Percentiles rank a stretch among this genome's conserved stretches.
These are phyloP conservation scores for Kitagawia praeruptora DNA, from an alignment of 129 eudicot species.

Conservation along the genomic window DNA sequence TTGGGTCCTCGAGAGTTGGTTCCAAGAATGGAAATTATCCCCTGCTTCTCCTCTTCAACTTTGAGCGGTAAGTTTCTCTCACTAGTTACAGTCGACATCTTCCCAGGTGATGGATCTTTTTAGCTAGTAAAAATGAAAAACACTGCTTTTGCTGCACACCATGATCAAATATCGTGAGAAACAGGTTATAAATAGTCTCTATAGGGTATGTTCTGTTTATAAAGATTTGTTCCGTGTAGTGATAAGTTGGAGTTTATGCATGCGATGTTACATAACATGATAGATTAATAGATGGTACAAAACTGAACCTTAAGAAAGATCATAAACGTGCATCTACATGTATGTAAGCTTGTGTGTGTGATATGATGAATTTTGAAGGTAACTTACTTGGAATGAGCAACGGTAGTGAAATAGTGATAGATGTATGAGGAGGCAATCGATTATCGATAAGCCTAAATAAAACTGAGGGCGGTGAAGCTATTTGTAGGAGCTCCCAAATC, in stretches of 20 bases:
- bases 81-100: constrained; percentile 4
- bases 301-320: background rate
- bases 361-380: background rate
- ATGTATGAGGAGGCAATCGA: background rate
- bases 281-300: background rate
- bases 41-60: constrained; percentile 30
- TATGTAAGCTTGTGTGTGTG: background rate
- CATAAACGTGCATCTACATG: background rate
- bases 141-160: constrained; percentile 18
- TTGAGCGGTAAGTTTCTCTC: constrained; percentile 2
- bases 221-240: background rate
- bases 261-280: background rate
- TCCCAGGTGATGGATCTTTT: background rate
- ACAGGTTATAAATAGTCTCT: background rate
- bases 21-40: constrained; percentile 58
- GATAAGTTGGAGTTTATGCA: background rate
- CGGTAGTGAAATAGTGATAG: background rate
- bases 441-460: background rate
- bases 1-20: constrained; percentile 25
- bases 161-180: background rate
- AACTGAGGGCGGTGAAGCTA: constrained; percentile 21
- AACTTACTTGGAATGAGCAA: background rate
- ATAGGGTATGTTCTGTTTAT: background rate
- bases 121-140: background rate
- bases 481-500: constrained; percentile 25